These are phyloP conservation scores for Trametes coccinea DNA, from an alignment of 768 basidiomycete species.

Conservation along the genomic window DNA sequence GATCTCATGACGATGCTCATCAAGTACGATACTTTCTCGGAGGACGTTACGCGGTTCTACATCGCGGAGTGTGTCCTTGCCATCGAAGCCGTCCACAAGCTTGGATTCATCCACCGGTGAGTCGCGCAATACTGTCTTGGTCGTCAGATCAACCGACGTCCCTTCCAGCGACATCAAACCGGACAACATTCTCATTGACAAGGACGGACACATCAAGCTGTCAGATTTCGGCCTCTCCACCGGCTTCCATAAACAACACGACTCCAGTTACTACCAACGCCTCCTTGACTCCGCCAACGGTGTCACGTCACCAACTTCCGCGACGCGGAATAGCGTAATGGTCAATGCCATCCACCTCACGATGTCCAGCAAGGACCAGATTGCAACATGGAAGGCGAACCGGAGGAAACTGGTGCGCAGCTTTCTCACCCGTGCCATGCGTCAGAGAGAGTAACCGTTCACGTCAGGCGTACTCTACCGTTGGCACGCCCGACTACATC, in stretches of 20 bases:
- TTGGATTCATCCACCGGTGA: constrained; percentile 97
- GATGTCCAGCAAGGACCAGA: constrained; percentile 90
- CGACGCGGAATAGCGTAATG: constrained; percentile 89
- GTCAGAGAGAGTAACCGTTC: not conserved
- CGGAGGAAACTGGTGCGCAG: constrained; percentile 81
- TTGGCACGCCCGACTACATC: constrained; percentile 95
- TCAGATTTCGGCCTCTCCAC: constrained; percentile 99
- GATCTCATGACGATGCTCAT: constrained; percentile 99
- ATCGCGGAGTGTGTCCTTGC: constrained; percentile 98
- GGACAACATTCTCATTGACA: constrained; percentile 98
- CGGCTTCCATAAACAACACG: constrained; percentile 98
- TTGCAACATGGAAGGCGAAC: constrained; percentile 99
- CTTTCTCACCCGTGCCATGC: not conserved
- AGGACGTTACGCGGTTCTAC: constrained; percentile 97
- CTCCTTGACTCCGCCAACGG: constrained; percentile 70
- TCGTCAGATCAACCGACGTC: constrained; percentile 8
- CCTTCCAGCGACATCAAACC: constrained; percentile 91
- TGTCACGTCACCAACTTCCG: constrained; percentile 41
- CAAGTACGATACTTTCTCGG: constrained; percentile 98
- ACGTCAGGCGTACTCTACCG: constrained; percentile 90
- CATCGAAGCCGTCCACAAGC: constrained; percentile 95
- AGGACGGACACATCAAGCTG: constrained; percentile 94
- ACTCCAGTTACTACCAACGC: constrained; percentile 91
- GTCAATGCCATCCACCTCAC: constrained; percentile 97
- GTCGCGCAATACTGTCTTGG: constrained; percentile 27